These are phyloP conservation scores for Diaporthe citrichinensis DNA, from an alignment of 2,329 filamentous ascomycete species.

Conservation along the genomic window DNA sequence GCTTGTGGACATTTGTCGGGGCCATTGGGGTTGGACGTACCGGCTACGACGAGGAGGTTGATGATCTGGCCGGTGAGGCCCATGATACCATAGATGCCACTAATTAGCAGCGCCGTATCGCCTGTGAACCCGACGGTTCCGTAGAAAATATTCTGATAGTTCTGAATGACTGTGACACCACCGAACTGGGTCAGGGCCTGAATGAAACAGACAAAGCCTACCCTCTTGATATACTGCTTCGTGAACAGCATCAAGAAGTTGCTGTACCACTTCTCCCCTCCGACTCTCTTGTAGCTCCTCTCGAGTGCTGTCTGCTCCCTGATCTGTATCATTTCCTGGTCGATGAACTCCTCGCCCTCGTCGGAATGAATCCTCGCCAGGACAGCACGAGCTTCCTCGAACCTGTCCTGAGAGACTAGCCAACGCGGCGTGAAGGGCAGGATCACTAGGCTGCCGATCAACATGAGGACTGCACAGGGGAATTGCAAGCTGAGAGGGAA, in stretches of 20 bases:
- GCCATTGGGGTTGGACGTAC: background rate
- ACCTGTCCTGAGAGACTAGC: conserved; percentile 44
- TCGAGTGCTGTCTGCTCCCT: conserved; percentile 47
- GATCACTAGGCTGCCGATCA: conserved; percentile 38
- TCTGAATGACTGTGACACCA: conserved; percentile 50
- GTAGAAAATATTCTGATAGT: conserved; percentile 53
- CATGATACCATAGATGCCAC: conserved; percentile 58
- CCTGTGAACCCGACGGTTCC: conserved; percentile 63
- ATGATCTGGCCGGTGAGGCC: conserved; percentile 49
- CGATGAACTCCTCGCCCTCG: conserved; percentile 42
- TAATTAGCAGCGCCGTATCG: conserved; percentile 61
- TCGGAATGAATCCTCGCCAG: conserved; percentile 46
- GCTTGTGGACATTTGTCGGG: rapidly evolving
- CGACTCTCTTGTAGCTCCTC: conserved; percentile 40
- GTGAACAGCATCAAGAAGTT: conserved; percentile 46
- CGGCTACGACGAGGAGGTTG: conserved; percentile 47
- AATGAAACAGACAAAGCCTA: conserved; percentile 48
- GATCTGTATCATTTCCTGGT: conserved; percentile 46
- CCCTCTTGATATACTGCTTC: conserved; percentile 48
- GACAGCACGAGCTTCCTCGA: conserved; percentile 46
- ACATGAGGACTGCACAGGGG: conserved; percentile 16
- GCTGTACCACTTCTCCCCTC: conserved; percentile 33
- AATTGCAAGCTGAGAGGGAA: conserved; percentile 53
- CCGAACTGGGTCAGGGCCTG: conserved; percentile 51
- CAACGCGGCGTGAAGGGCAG: conserved; percentile 50